Evolutionary conservation across 768 basidiomycete genomes (phyloP), one percentile per base, ranked within the genome.

Genomic region (Auriscalpium orientale): DNA sequence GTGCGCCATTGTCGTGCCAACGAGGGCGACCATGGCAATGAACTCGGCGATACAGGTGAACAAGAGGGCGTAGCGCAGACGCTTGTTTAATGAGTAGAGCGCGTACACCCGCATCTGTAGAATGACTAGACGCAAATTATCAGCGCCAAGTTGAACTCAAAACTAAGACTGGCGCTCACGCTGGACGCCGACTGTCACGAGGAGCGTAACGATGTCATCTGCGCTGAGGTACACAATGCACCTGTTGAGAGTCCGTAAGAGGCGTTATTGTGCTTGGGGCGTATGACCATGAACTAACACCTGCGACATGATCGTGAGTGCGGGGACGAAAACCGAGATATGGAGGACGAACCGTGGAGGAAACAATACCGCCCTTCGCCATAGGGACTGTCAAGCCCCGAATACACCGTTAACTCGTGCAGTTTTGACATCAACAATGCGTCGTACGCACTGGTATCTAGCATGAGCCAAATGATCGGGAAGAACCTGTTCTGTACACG

Each of bases 31-130:
- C 52, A 53, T 53, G 40, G 28, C 36, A 16, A 18, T 11, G 18
- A 53, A 15, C 43, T 53, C 52, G 11, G 45, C 18, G 3, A 34
- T 34, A 18, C n/a, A 44, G 43, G 20, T 15, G n/a, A 28, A 22
- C 16, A 44, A 8, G 33, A 53, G 52, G 18, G 35, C 21, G 5
- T 21, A 18, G 18, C 18, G 52, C 8, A 53, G 38, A 8, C 40
- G n/a, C 18, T 18, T 35, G 20, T 37, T 53, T 13, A 16, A 40
- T 9, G 20, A 13, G 40, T 53, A 53, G 0, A 53, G 37, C 4
- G 52, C 52, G 40, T 53, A 53, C 5, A 53, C 52, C 52, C 52
- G 52, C 13, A 53, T 53, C 21, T 33, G 52, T 4, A 53, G 40
- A 45, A 53, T 53, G 15, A 45, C 52, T 53, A 12, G 43, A 11